Evolutionary conservation across 352 stramenopile genomes (phyloP), one percentile per base, ranked within the genome.

Genomic region (Globisporangium rhizosaccharum): DNA sequence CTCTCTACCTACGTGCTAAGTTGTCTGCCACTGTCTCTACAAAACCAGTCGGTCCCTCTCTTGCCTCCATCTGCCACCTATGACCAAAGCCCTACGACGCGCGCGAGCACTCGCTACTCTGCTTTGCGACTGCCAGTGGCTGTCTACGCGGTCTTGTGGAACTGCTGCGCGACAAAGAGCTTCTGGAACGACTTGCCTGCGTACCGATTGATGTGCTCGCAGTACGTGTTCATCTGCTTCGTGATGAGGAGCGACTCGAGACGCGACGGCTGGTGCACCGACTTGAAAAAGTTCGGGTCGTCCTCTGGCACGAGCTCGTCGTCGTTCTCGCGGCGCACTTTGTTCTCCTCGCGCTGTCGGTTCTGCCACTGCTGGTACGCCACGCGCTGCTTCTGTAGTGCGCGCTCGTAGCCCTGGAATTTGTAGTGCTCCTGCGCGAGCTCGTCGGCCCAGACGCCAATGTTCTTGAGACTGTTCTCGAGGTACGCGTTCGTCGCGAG

Each of bases 401-500:
- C 82, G 48, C 87, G 86, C 69, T 95, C 77, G 56, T 96, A 96
- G 57, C 85, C 79, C 63, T 97, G 84, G 69, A 96, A 96, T 77
- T 96, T 96, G 68, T 86, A 88, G 72, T 99, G 96, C 72, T 99
- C 95, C 59, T 96, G 87, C 5, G 92, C 86, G 17, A 99, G 83
- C 67, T 99, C 96, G 68, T 99, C 97, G 25, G 98, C 96, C 94
- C 95, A 98, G 53, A 94, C 81, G 64, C 88, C 97, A 63, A 99
- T 87, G 75, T 98, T 98, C 85, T 98, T 97, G n/a, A 99, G 79
- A 67, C 98, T 98, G 76, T 96, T 98, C 70, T 99, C 95, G 28
- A 95, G 65, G 79, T 98, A 99, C 37, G 96, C 84, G 67, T 92
- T 98, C 37, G 93, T 98, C 59, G 83, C 95, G 52, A 99, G 72